Base-by-base conservation (phyloP, 2,329 filamentous ascomycete genomes). In the Colletotrichum agaves region DNA sequence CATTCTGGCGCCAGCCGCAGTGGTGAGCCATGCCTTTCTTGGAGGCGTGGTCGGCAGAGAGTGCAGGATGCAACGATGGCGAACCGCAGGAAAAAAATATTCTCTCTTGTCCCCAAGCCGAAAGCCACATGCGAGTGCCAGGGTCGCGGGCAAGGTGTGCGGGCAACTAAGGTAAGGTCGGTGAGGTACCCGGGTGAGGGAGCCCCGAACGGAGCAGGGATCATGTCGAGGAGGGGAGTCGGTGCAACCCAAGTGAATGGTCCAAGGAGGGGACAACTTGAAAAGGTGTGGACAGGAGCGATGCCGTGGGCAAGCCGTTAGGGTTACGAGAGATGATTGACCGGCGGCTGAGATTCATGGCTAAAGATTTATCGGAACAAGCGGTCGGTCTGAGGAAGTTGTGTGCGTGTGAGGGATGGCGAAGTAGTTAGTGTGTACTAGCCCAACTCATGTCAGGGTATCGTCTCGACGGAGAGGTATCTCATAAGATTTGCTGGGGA, bases 281-380 rank as follows among this genome's bases (percentile, higher is more conserved):
- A 59, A 21, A 35, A 65, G 65, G 55, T 59, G 47, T 65, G 64
- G 31, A 47, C 55, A 55, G 37, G 47, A 46, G 35, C 35, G 47
- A 50, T 60, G 64, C 53, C 53, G 47, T 33, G 23, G 47, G 53
- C 37, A 59, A 37, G 21, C 37, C 49, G 12, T 41, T 60, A 55
- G 55, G 61, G 61, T 55, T 60, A 41, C 65, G 47, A 60, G 47
- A 65, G 55, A 65, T 68, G 65, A 68, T 68, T 61, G 60, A 43
- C 60, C 31, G 47, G 23, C 44, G 13, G 37, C 17, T 27, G 19
- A 44, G 31, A 12, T 55, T 33, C 52, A 67, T 31, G 60, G 44
- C 60, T 8, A 52, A 12, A 21, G 27, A 21, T 13, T 4, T 27
- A 27, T 27, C 6, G 8, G 27, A 13, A 49, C n/a, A 33, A 37